Evolutionary conservation across 2,329 filamentous ascomycete species (phyloP), one percentile per base, ranked within the genome.

Genomic region (Didymella exigua): DNA sequence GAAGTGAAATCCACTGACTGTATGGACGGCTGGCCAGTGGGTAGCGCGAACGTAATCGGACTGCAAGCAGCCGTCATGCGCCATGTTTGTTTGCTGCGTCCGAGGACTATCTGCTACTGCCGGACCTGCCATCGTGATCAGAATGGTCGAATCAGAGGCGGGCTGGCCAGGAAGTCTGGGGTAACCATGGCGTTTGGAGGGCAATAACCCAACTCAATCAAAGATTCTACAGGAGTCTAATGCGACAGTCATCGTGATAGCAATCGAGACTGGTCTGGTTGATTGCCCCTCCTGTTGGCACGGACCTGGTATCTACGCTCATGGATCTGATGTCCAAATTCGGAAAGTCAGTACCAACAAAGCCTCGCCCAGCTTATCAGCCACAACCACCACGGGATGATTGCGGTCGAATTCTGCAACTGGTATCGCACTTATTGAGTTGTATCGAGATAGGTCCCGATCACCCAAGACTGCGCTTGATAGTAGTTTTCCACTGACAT

Each of bases 301-400:
- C 63, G 62, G 62, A 58, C 65, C 48, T 47, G 41, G 37, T 51
- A 38, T 56, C 42, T 37, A 49, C 27, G 62, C 49, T 50, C 43
- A 63, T 69, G 66, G 66, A 68, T 69, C 58, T 54, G 59, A 68
- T 69, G 61, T 67, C 66, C 66, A 46, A 60, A 64, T 66, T 52
- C 58, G 66, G 66, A 63, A 59, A 67, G 63, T 49, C 36, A 31
- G 42, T 24, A 41, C 41, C 36, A 59, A 48, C 41, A 66, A 60
- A 60, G 58, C 45, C 54, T 55, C 50, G 47, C 54, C 58, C 54
- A 58, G 46, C 58, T 59, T 63, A 44, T 47, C 59, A 59, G 56
- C 63, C 60, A 44, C 49, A 54, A 49, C 36, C 51, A 49, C 42
- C 34, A 51, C 54, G 41, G 58, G 59, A 44, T 44, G 38, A 60